Percentiles rank a stretch among this genome's conserved stretches.
phyloP scores from a whole-genome alignment of 176 grass and related monocot species.

The Raddia distichophylla region DNA sequence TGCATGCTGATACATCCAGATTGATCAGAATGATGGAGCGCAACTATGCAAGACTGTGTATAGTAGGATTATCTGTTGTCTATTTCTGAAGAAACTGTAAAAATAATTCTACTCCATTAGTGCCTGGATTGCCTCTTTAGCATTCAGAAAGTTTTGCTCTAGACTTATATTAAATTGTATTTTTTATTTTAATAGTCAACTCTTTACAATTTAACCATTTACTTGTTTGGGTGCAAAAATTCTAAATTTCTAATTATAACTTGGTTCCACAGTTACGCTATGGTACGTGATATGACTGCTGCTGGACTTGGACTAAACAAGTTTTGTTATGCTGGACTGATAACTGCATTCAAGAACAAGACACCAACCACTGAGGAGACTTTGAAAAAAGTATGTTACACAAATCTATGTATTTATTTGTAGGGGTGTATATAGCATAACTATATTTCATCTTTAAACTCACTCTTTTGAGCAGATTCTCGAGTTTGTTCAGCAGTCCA shows the following conservation, averaged over 20 bases:
- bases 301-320: slow-evolving; percentile 92
- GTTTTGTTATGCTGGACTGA: slow-evolving; percentile 97
- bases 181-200: slow-evolving; percentile 8
- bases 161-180: slow-evolving; percentile 26
- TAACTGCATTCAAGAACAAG: slow-evolving; percentile 96
- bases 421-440: slow-evolving; percentile 26
- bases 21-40: neutral
- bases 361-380: slow-evolving; percentile 67
- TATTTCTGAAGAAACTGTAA: neutral
- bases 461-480: slow-evolving; percentile 68
- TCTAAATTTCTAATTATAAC: slow-evolving; percentile 29
- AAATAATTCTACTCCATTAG: neutral
- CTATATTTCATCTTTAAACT: neutral
- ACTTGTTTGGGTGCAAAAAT: slow-evolving; percentile 12
- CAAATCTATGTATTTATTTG: slow-evolving; percentile 24
- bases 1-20: slow-evolving; percentile 15
- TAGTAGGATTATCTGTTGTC: slow-evolving; percentile 20
- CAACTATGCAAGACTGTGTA: neutral
- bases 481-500: slow-evolving; percentile 92
- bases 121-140: slow-evolving; percentile 23
- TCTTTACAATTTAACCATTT: slow-evolving; percentile 21
- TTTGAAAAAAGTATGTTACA: slow-evolving; percentile 58
- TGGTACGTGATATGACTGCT: slow-evolving; percentile 96
- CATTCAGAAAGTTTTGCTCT: slow-evolving; percentile 1
- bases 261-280: slow-evolving; percentile 70